phyloP scores from a whole-genome alignment of 768 basidiomycete genomes.

The Serendipita sp. region DNA sequence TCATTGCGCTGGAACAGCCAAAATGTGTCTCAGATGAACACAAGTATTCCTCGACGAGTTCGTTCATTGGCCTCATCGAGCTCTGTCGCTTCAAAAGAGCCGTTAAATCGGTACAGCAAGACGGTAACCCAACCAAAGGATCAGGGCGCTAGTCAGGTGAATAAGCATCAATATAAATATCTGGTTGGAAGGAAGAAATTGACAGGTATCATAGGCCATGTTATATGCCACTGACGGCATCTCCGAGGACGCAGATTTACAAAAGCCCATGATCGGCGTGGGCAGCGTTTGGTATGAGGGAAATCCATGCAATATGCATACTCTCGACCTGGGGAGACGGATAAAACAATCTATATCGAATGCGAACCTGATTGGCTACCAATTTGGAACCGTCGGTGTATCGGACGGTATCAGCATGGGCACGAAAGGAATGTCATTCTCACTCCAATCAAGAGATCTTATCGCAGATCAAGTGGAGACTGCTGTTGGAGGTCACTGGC shows the following conservation, averaged over 20 bases:
- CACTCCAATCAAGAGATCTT: conserved; percentile 92
- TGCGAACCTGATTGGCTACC: conserved; percentile 75
- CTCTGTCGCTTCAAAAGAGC: neutral
- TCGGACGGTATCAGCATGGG: conserved; percentile 99
- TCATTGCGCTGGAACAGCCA: neutral
- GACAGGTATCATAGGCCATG: conserved; percentile 59
- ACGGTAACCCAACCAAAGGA: conserved; percentile 80
- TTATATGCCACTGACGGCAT: conserved; percentile 97
- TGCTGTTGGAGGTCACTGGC: conserved; percentile 90
- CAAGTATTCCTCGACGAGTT: neutral
- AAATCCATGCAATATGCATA: conserved; percentile 96
- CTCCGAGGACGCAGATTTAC: conserved; percentile 61
- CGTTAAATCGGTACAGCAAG: conserved; percentile 52
- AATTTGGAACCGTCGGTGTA: conserved; percentile 94
- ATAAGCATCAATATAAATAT: conserved; percentile 4
- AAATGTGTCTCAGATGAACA: neutral
- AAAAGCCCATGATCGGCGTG: conserved; percentile 95
- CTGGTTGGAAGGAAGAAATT: conserved; percentile 5
- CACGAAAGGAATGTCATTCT: conserved; percentile 83
- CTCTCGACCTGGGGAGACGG: conserved; percentile 75
- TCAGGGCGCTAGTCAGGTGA: conserved; percentile 87
- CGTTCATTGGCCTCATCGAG: neutral
- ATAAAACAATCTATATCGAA: conserved; percentile 65
- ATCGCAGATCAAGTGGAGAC: conserved; percentile 97
- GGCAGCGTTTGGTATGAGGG: conserved; percentile 99